These are phyloP conservation scores for Xylaria sp. DNA, from an alignment of 2,329 filamentous ascomycete genomes.

Conservation along the genomic window DNA sequence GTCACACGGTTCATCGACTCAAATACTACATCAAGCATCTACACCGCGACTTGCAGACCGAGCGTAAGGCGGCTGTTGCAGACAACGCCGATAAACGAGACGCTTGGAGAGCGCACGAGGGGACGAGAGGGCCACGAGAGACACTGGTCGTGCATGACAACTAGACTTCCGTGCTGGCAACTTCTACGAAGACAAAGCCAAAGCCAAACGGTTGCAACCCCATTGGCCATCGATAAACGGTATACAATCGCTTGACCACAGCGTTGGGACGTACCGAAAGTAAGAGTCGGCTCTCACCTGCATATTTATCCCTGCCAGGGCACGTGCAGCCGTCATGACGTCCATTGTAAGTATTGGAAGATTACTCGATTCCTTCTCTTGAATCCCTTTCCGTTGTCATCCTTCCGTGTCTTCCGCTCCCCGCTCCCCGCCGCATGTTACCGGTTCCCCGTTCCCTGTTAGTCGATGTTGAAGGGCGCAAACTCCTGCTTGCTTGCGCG, in stretches of 20 bases:
- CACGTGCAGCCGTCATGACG: conserved; percentile 41
- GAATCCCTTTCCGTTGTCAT: conserved; percentile 7
- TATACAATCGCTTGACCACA: conserved; percentile 20
- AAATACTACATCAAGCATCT: conserved; percentile 1
- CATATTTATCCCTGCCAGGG: conserved; percentile 27
- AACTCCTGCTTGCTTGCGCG: conserved; percentile 10
- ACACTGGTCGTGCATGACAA: background rate
- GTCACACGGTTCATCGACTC: conserved; percentile 3
- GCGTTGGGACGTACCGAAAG: conserved; percentile 18
- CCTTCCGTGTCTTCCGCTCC: conserved; percentile 26
- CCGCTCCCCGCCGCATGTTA: background rate
- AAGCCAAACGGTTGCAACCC: conserved; percentile 2
- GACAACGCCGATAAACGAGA: background rate
- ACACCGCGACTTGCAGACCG: background rate
- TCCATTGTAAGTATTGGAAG: conserved; percentile 41
- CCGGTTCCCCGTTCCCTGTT: conserved; percentile 8
- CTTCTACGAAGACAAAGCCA: conserved; percentile 1
- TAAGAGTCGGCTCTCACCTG: conserved; percentile 5
- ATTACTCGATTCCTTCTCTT: conserved; percentile 8
- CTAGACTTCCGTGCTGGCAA: background rate
- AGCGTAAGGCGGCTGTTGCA: background rate
- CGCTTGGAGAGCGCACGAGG: conserved; percentile 7
- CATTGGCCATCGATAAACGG: conserved; percentile 11
- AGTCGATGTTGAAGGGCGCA: conserved; percentile 4
- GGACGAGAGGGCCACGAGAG: background rate